Base-by-base conservation (phyloP, 192 early-diverging fungal genomes). In the Backusella sp. region DNA sequence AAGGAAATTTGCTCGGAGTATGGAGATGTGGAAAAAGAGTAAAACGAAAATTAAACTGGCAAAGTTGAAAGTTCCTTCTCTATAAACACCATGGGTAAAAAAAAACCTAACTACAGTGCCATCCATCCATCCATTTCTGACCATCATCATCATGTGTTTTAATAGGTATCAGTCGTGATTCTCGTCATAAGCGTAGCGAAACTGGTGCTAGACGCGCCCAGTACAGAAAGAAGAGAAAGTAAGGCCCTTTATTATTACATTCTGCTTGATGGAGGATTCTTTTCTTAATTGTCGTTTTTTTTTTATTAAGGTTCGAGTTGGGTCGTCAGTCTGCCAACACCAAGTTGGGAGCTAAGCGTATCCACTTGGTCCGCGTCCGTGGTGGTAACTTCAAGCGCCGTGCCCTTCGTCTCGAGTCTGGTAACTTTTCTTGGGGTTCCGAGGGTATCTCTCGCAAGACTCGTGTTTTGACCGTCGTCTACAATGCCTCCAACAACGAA, bases 181-280 rank as follows among this genome's bases (percentile, higher is more conserved):
- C 94, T 85, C 96, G 98, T 88, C 98, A 99, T 91, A 99, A 99
- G 93, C 94, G 97, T 84, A 89, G 90, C 77, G 92, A 92, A 87
- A 96, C 98, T 59, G 96, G 98, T 90, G 98, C 97, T 90, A 97
- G 97, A 92, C 93, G 98, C 85, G 96, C 96, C 83, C 95, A 97
- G 84, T 97, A 96, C 94, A 94, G 98, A 91, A 99, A 99, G 96
- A 99, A 99, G 95, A 96, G 98, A 93, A 99, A 99, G 94, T 82
- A 82, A 65, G 80, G 80, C 42, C 32, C 26, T 36, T 37, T 42
- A 34, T 19, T 17, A n/a, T 21, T 70, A 19, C 11, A 62, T 36
- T 32, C 32, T 70, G 26, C 34, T 34, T 46, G 5, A 32, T 19
- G 30, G 19, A 8, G 6, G 37, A 23, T 28, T 28, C 28, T 28